Evolutionary conservation across 345 rosid species (phyloP).

Genomic region (Conringia planisiliqua): DNA sequence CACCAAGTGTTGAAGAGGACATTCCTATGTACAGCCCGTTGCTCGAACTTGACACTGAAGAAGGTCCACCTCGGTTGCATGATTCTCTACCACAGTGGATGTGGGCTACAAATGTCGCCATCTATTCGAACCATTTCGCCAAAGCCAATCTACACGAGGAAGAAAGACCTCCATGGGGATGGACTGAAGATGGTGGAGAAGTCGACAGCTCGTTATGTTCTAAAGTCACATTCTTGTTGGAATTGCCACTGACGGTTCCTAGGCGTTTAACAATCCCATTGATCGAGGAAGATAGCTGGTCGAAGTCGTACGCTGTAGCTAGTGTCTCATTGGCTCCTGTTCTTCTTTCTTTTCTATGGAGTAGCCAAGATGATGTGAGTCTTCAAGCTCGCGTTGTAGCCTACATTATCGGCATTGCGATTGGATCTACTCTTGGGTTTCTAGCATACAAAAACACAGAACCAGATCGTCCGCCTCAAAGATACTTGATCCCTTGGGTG

Average conservation of each 20-base stretch:
- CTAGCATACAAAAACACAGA: conserved; percentile 48
- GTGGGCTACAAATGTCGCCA: conserved; percentile 80
- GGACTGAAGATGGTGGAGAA: conserved; percentile 44
- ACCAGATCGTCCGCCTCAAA: conserved; percentile 64
- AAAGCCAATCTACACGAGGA: conserved; percentile 33
- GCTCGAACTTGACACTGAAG: conserved; percentile 54
- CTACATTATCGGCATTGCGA: conserved; percentile 44
- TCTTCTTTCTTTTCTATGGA: conserved; percentile 67
- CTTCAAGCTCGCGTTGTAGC: conserved; percentile 31
- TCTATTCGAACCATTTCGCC: conserved; percentile 52
- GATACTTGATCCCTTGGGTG: conserved; percentile 73
- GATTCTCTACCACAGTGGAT: conserved; percentile 74
- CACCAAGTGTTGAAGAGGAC: conserved; percentile 45
- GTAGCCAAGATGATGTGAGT: conserved; percentile 44
- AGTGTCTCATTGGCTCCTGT: conserved; percentile 74
- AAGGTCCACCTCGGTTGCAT: conserved; percentile 54
- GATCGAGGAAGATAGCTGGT: conserved; percentile 75
- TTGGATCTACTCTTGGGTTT: conserved; percentile 56
- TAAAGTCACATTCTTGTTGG: conserved; percentile 50
- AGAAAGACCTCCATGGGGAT: conserved; percentile 63
- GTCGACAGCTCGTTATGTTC: conserved; percentile 34
- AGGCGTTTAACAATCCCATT: conserved; percentile 77
- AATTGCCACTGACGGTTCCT: conserved; percentile 64
- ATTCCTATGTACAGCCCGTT: conserved; percentile 46
- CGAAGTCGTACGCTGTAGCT: conserved; percentile 73